A percentile compares a stretch with the other conserved stretches of the same genome.
phyloP scores from a whole-genome alignment of 192 early-diverging fungal species.

The Backusella macrospora region DNA sequence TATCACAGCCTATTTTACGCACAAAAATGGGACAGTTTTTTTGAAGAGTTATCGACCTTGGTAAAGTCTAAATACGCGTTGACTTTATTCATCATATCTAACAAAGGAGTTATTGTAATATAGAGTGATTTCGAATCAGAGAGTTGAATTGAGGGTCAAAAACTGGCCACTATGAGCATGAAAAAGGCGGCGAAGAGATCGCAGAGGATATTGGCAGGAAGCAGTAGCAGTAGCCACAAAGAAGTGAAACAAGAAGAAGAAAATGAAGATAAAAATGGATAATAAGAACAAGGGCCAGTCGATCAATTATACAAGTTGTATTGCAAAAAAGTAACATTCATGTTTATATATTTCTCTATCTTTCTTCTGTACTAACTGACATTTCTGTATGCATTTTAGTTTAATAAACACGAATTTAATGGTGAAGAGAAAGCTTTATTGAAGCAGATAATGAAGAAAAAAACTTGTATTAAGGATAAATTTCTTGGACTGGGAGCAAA shows the following conservation, averaged over 20 bases:
- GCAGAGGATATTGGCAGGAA: not conserved
- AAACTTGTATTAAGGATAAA: constrained; percentile 2
- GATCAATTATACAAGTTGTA: not conserved
- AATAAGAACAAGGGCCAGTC: not conserved
- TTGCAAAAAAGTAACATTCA: constrained; percentile 10
- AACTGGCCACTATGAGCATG: not conserved
- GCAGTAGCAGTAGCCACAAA: not conserved
- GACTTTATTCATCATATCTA: constrained; percentile 6
- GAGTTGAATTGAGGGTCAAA: not conserved
- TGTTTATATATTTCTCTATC: constrained; percentile 6
- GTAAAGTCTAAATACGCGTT: constrained; percentile 9
- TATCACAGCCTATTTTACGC: constrained; percentile 1
- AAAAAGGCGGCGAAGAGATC: not conserved
- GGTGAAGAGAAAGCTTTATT: not conserved
- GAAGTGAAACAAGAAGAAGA: not conserved
- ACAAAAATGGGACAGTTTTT: not conserved
- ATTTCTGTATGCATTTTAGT: constrained; percentile 10
- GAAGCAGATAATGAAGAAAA: constrained; percentile 8
- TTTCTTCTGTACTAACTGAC: constrained; percentile 1
- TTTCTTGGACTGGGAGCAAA: constrained; percentile 2
- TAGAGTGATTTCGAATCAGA: constrained; percentile 2
- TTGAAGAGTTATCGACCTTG: not conserved
- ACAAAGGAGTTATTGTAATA: constrained; percentile 8
- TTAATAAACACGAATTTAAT: constrained; percentile 11
- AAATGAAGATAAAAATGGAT: not conserved